These are phyloP conservation scores for Mimosa pudica DNA, from an alignment of 306 rosid species.

Conservation along the genomic window DNA sequence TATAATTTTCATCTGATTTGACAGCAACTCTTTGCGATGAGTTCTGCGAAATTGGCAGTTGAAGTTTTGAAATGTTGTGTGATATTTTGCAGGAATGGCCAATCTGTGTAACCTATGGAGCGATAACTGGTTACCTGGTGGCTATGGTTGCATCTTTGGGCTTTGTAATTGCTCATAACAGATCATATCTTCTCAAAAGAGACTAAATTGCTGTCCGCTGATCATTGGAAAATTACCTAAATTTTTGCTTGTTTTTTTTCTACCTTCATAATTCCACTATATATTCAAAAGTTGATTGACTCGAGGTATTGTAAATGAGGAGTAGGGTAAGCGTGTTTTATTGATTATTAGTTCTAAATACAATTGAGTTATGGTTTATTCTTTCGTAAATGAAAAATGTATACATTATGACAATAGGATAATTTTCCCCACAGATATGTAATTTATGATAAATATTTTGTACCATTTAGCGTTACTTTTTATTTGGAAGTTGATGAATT, in stretches of 20 bases:
- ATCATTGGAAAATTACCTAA: not conserved
- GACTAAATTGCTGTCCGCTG: constrained; percentile 46
- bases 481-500: not conserved
- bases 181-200: constrained; percentile 55
- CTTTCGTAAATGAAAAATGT: not conserved
- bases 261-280: not conserved
- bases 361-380: not conserved
- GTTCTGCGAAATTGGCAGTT: constrained; percentile 2
- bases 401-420: not conserved
- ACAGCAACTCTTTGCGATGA: not conserved
- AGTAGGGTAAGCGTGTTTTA: not conserved
- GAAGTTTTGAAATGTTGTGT: constrained; percentile 24
- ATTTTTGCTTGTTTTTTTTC: too few relatives aligned
- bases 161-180: constrained; percentile 38
- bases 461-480: not conserved
- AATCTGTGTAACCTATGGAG: constrained; percentile 82
- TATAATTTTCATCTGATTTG: not conserved
- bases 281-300: not conserved
- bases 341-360: not conserved
- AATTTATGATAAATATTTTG: not conserved
- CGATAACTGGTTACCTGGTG: constrained; percentile 61
- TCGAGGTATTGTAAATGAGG: not conserved
- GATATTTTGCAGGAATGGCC: constrained; percentile 81
- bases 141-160: constrained; percentile 58
- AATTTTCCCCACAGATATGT: not conserved